phyloP scores from a whole-genome alignment of 805 yeast genomes.

The Hanseniaspora jakobsenii region DNA sequence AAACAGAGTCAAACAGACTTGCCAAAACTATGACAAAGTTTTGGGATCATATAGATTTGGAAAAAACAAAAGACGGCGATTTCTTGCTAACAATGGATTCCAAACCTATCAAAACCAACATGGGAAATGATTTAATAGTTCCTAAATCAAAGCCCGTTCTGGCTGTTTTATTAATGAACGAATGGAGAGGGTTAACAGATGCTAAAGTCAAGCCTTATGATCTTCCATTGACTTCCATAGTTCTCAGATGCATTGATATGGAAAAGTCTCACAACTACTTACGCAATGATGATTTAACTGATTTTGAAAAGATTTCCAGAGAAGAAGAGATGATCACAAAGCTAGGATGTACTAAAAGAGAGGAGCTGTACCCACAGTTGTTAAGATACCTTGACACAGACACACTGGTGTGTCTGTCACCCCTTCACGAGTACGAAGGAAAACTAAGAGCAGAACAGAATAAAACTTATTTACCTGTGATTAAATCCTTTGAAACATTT shows the following conservation, averaged over 20 bases:
- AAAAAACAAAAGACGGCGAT: slow-evolving; percentile 20
- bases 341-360: slow-evolving; percentile 42
- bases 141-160: slow-evolving; percentile 49
- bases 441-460: slow-evolving; percentile 68
- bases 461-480: slow-evolving; percentile 61
- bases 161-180: slow-evolving; percentile 69
- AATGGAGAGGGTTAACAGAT: slow-evolving; percentile 68
- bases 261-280: slow-evolving; percentile 27
- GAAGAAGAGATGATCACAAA: slow-evolving; percentile 44
- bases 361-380: slow-evolving; percentile 45
- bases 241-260: slow-evolving; percentile 78
- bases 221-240: slow-evolving; percentile 77
- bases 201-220: slow-evolving; percentile 61
- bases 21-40: slow-evolving; percentile 60
- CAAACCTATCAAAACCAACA: slow-evolving; percentile 72
- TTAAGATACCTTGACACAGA: slow-evolving; percentile 88
- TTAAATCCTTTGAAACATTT: slow-evolving; percentile 50
- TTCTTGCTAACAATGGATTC: slow-evolving; percentile 55
- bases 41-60: slow-evolving; percentile 58
- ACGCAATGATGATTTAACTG: slow-evolving; percentile 19
- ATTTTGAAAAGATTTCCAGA: slow-evolving; percentile 14
- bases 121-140: slow-evolving; percentile 56
- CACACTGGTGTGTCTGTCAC: slow-evolving; percentile 78
- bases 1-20: slow-evolving; percentile 55
- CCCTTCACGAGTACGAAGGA: slow-evolving; percentile 72